phyloP scores from a whole-genome alignment of 495 filamentous ascomycete species.

The Hypoxylon perforatum region DNA sequence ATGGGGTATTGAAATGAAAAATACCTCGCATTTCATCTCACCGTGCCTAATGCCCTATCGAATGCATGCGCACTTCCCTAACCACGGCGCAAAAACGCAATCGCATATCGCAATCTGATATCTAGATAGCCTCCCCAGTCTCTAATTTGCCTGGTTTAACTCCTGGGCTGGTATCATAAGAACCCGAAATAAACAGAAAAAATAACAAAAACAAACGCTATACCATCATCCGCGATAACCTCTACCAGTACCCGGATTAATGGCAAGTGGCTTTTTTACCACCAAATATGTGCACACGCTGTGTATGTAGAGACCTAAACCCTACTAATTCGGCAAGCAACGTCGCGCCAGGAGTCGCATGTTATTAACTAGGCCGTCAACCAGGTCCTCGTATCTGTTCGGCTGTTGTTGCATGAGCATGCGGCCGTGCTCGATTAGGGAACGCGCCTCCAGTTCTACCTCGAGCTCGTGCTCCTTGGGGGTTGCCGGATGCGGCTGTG shows the following conservation, averaged over 20 bases:
- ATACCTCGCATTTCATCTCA: conserved; percentile 16
- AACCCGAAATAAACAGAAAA: no score
- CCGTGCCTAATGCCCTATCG: conserved; percentile 1
- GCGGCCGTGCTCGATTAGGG: conserved; percentile 75
- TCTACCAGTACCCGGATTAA: no score
- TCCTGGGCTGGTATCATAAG: no score
- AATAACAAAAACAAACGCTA: no score
- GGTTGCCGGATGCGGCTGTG: conserved; percentile 24
- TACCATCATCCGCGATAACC: no score
- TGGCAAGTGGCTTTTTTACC: background rate
- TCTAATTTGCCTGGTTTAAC: no score
- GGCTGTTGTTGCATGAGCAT: conserved; percentile 66
- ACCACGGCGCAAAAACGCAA: background rate
- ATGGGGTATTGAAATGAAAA: background rate
- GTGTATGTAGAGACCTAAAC: background rate
- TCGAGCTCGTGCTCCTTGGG: conserved; percentile 90
- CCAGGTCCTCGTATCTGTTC: conserved; percentile 76
- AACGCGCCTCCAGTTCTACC: conserved; percentile 77
- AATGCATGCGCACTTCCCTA: background rate
- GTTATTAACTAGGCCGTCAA: conserved; percentile 88
- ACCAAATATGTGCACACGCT: background rate
- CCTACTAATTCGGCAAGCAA: conserved; percentile 22
- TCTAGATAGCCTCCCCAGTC: no score
- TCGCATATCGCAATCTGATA: background rate
- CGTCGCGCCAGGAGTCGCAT: conserved; percentile 72